Percentiles rank a stretch among this genome's conserved stretches.
These are phyloP conservation scores for Crithidia bombi DNA, from an alignment of 208 protist species.

Conservation along the genomic window DNA sequence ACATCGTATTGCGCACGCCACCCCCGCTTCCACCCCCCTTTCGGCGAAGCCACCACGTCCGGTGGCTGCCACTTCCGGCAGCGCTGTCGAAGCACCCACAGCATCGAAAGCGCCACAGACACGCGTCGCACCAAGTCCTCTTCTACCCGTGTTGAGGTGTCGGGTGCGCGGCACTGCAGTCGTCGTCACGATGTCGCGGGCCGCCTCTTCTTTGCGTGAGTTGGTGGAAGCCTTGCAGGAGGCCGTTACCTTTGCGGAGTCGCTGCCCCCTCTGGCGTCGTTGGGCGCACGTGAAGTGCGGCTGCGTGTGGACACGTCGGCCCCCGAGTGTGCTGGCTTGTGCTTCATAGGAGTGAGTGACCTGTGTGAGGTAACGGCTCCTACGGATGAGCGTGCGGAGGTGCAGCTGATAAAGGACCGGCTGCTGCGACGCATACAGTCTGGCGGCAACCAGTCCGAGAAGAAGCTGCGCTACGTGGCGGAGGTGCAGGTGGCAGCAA, in stretches of 20 bases:
- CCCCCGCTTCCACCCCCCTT: background rate
- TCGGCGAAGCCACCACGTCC: no score
- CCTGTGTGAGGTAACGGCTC: background rate
- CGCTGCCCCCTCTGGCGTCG: conserved; percentile 8
- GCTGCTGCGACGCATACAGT: conserved; percentile 25
- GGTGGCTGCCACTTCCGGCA: background rate
- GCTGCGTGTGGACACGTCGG: conserved; percentile 10
- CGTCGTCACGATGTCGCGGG: conserved; percentile 15
- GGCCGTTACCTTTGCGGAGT: conserved; percentile 31
- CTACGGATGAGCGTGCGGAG: conserved; percentile 3
- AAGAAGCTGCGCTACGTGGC: conserved; percentile 20
- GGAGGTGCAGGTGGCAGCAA: conserved; percentile 1
- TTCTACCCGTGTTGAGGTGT: conserved; percentile 20
- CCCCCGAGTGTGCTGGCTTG: background rate
- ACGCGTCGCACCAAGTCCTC: background rate
- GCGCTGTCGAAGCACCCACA: no score
- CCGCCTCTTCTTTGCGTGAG: background rate
- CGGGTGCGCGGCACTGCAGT: conserved; percentile 23
- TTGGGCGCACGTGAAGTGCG: conserved; percentile 17
- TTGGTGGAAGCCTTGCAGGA: conserved; percentile 35
- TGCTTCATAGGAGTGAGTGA: conserved; percentile 12
- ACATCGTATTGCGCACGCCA: background rate
- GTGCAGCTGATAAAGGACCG: conserved; percentile 26
- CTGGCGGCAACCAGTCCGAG: background rate
- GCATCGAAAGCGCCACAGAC: background rate